Evolutionary conservation across 768 basidiomycete genomes (phyloP).

Genomic region (Boletus subparvulus): DNA sequence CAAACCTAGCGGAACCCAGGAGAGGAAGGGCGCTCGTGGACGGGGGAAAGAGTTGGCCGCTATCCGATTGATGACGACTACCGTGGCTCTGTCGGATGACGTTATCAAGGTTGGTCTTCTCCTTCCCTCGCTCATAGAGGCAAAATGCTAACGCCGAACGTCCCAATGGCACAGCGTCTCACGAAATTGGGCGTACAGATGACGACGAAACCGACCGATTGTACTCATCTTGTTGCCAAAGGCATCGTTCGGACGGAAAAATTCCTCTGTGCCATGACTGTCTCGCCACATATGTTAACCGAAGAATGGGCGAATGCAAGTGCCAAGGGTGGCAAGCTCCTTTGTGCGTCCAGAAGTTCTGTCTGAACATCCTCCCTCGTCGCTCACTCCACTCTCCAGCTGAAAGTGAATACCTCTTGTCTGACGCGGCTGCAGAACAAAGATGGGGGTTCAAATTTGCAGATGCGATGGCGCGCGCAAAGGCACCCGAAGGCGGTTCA

Average conservation of each 20-base stretch:
- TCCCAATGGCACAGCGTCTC: constrained; percentile 45
- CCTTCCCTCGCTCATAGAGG: neutral
- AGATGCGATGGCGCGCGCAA: constrained; percentile 60
- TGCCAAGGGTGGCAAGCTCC: constrained; percentile 51
- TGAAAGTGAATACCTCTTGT: constrained; percentile 56
- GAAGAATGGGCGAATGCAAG: constrained; percentile 69
- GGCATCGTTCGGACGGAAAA: constrained; percentile 82
- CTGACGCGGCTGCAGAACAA: constrained; percentile 60
- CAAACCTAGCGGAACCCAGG: constrained; percentile 1
- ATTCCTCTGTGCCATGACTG: constrained; percentile 74
- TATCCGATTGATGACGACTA: constrained; percentile 67
- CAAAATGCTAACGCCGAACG: neutral
- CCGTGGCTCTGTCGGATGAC: constrained; percentile 55
- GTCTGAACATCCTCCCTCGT: neutral
- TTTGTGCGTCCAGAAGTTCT: constrained; percentile 50
- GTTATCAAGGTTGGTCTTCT: constrained; percentile 52
- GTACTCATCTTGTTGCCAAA: constrained; percentile 76
- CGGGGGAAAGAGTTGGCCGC: neutral
- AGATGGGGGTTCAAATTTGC: constrained; percentile 65
- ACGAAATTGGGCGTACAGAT: constrained; percentile 65
- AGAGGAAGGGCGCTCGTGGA: constrained; percentile 12
- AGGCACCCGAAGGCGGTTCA: constrained; percentile 39
- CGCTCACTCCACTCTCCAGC: constrained; percentile 41
- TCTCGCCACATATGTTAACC: constrained; percentile 59
- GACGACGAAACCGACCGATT: constrained; percentile 59